Conservation (phyloP, 257 asterid species). For the Jacaranda mimosifolia region DNA sequence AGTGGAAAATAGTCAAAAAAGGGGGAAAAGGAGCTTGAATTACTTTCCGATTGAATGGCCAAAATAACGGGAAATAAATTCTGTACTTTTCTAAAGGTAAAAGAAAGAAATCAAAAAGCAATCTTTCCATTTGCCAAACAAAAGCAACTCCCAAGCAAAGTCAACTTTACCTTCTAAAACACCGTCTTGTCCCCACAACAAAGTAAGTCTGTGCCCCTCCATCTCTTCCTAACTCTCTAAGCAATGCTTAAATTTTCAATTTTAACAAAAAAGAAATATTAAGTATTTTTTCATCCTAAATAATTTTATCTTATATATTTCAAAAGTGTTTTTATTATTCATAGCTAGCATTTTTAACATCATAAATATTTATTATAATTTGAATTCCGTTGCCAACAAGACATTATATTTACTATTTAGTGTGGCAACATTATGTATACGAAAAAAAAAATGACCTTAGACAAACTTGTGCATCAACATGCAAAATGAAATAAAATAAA, state of each 20-base stretch:
- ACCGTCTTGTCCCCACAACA: conserved; percentile 4
- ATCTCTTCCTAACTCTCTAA: neutral
- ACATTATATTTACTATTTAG: no score
- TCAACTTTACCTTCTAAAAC: conserved; percentile 34
- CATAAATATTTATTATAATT: no score
- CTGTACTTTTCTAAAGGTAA: conserved; percentile 32
- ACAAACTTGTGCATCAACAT: neutral
- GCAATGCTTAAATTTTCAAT: neutral
- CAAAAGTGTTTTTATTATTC: no score
- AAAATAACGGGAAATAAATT: conserved; percentile 8
- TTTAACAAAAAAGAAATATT: no score
- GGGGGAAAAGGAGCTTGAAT: neutral
- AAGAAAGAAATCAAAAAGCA: conserved; percentile 22
- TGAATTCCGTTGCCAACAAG: no score
- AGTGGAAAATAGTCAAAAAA: neutral
- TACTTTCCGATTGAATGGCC: conserved; percentile 6
- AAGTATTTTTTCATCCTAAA: no score
- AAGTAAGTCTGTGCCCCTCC: conserved; percentile 1
- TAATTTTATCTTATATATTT: no score
- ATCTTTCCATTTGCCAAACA: conserved; percentile 29
- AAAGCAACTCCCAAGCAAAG: conserved; percentile 22
- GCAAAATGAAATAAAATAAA: neutral
- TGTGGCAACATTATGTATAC: no score
- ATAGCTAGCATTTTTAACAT: no score
- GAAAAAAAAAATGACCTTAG: no score